Conservation (phyloP, 805 yeast genomes). For the Wickerhamiella alocasiicola region DNA sequence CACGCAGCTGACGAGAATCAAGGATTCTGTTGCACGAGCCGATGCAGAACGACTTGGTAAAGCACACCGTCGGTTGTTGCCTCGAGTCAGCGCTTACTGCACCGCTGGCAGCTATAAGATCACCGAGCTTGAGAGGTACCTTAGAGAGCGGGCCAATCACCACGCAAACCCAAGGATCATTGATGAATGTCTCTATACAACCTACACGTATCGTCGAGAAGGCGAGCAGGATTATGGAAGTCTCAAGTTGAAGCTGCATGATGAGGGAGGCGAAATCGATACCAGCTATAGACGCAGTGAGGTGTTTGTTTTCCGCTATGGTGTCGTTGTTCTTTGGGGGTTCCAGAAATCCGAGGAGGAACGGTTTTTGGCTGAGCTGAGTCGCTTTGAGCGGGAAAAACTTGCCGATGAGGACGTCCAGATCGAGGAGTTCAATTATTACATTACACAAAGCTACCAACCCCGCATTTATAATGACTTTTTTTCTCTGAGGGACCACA, state of each 20-base stretch:
- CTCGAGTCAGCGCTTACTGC: slow-evolving; percentile 92
- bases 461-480: slow-evolving; percentile 95
- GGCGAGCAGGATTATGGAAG: slow-evolving; percentile 28
- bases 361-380: slow-evolving; percentile 69
- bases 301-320: slow-evolving; percentile 84
- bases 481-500: slow-evolving; percentile 75
- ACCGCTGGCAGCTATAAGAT: slow-evolving; percentile 86
- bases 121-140: slow-evolving; percentile 77
- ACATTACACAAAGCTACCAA: slow-evolving; percentile 85
- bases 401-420: slow-evolving; percentile 85
- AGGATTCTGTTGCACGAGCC: slow-evolving; percentile 75
- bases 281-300: slow-evolving; percentile 84
- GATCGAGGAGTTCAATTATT: slow-evolving; percentile 88
- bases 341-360: slow-evolving; percentile 73
- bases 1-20: slow-evolving; percentile 72
- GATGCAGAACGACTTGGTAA: slow-evolving; percentile 93
- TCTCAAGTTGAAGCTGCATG: slow-evolving; percentile 44
- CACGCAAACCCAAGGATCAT: slow-evolving; percentile 71
- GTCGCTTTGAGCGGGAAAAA: slow-evolving; percentile 82
- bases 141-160: slow-evolving; percentile 46
- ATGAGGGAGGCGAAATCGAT: slow-evolving; percentile 91
- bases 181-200: slow-evolving; percentile 91
- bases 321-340: slow-evolving; percentile 97
- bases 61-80: slow-evolving; percentile 66
- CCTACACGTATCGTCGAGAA: slow-evolving; percentile 42